Evolutionary conservation across 371 early-diverging fungal genomes (phyloP).

Genomic region (Umbelopsis sp.): DNA sequence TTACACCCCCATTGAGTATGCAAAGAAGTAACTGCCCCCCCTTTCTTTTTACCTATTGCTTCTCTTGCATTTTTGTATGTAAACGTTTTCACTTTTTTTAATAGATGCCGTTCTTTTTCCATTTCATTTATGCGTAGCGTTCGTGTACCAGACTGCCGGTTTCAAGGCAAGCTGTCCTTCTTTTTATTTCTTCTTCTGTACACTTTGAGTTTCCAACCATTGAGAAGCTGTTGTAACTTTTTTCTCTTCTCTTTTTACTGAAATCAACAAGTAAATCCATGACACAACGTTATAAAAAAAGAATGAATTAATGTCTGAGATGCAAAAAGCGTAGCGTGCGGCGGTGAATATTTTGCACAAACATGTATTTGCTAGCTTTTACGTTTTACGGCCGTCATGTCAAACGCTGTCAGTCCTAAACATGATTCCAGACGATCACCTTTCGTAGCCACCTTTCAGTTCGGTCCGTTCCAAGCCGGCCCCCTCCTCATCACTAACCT

Average conservation of each 20-base stretch:
- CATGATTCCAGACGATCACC: background rate
- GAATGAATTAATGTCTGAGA: background rate
- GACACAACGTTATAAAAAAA: slow-evolving; percentile 2
- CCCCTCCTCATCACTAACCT: background rate
- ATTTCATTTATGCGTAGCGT: slow-evolving; percentile 10
- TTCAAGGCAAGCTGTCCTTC: background rate
- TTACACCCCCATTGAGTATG: background rate
- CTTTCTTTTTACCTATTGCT: background rate
- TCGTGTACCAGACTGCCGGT: background rate
- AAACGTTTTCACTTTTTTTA: slow-evolving; percentile 3
- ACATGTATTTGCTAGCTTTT: background rate
- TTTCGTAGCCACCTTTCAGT: background rate
- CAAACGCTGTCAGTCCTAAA: no score
- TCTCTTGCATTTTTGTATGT: slow-evolving; percentile 4
- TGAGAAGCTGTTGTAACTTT: slow-evolving; percentile 16
- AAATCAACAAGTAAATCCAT: background rate
- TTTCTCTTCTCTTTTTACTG: background rate
- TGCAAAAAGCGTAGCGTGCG: background rate
- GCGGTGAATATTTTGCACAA: background rate
- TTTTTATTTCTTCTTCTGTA: slow-evolving; percentile 6
- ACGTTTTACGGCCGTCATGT: background rate
- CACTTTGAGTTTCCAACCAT: slow-evolving; percentile 5
- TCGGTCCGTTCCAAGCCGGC: background rate
- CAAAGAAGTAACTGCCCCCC: background rate
- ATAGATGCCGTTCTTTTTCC: slow-evolving; percentile 12